Percentiles rank a stretch among this genome's conserved stretches.
phyloP scores from a whole-genome alignment of 305 asterid species.

The Fraxinus nigra region DNA sequence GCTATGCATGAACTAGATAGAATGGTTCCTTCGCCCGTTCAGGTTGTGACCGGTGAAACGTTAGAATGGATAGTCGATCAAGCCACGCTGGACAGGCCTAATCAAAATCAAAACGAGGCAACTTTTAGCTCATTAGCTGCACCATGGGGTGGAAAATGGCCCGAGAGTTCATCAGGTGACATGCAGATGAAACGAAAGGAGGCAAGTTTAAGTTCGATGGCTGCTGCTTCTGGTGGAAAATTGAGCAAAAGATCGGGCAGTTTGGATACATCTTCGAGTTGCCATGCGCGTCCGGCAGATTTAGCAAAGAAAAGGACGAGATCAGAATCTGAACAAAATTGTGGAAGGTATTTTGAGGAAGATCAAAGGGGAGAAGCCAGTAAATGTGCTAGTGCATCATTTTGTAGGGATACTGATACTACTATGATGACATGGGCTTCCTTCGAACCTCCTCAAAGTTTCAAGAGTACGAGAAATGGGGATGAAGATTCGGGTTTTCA shows the following conservation, averaged over 20 bases:
- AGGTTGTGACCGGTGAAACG: slow-evolving; percentile 30
- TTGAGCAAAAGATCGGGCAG: slow-evolving; percentile 14
- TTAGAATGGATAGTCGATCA: slow-evolving; percentile 63
- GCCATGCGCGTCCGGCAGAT: not conserved
- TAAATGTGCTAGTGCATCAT: slow-evolving; percentile 40
- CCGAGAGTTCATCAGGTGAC: not conserved
- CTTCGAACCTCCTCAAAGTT: slow-evolving; percentile 47
- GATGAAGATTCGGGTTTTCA: slow-evolving; percentile 50
- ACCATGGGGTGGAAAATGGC: slow-evolving; percentile 13
- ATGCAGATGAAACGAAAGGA: slow-evolving; percentile 6
- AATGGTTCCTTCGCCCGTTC: not conserved
- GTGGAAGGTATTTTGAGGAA: slow-evolving; percentile 1
- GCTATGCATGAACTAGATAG: slow-evolving; percentile 35
- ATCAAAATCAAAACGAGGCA: not conserved
- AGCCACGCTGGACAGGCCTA: slow-evolving; percentile 22
- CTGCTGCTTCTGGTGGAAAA: slow-evolving; percentile 13
- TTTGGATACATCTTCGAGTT: not conserved
- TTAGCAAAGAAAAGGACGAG: slow-evolving; percentile 37
- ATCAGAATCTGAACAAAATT: slow-evolving; percentile 26
- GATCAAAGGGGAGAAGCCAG: slow-evolving; percentile 19
- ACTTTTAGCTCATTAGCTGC: not conserved
- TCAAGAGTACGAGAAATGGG: slow-evolving; percentile 34
- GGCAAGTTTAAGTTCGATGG: not conserved
- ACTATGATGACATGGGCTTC: slow-evolving; percentile 34
- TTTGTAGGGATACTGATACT: slow-evolving; percentile 35